phyloP scores from a whole-genome alignment of 2,329 filamentous ascomycete genomes.

The Ustilaginoidea virens region DNA sequence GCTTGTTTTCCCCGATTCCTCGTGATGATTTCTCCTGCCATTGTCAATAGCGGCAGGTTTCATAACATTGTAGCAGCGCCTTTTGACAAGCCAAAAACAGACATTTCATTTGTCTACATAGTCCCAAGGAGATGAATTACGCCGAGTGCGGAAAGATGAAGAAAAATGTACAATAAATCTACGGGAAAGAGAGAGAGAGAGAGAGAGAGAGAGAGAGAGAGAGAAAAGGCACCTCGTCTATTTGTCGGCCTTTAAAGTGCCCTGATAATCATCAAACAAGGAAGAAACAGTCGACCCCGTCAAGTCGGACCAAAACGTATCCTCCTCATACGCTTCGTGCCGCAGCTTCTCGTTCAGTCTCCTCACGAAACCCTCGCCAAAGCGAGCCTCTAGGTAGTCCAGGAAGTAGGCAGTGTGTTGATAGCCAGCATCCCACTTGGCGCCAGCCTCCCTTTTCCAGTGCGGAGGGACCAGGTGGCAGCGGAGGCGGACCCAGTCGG shows the following conservation, averaged over 20 bases:
- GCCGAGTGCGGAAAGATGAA: background rate
- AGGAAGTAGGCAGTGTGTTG: conserved; percentile 86
- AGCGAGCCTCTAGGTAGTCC: conserved; percentile 62
- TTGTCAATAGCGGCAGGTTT: no score
- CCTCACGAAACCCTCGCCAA: conserved; percentile 42
- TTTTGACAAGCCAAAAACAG: no score
- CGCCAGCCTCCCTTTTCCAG: conserved; percentile 49
- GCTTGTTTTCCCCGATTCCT: no score
- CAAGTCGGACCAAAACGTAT: conserved; percentile 51
- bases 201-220: no score
- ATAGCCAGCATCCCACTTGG: conserved; percentile 78
- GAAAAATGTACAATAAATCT: no score
- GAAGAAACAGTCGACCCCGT: conserved; percentile 50
- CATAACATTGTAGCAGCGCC: no score
- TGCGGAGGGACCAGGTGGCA: conserved; percentile 63
- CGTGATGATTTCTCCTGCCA: no score
- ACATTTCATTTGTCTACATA: no score
- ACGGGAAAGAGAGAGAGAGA: no score
- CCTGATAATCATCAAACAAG: conserved; percentile 59
- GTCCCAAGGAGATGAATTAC: no score
- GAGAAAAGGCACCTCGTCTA: no score
- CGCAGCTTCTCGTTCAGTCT: conserved; percentile 54
- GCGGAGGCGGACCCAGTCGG: conserved; percentile 78
- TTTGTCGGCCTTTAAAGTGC: background rate
- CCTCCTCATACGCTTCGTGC: conserved; percentile 45